Base-by-base conservation (phyloP, 1,139 yeast genomes). In the Debaryomyces nepalensis region DNA sequence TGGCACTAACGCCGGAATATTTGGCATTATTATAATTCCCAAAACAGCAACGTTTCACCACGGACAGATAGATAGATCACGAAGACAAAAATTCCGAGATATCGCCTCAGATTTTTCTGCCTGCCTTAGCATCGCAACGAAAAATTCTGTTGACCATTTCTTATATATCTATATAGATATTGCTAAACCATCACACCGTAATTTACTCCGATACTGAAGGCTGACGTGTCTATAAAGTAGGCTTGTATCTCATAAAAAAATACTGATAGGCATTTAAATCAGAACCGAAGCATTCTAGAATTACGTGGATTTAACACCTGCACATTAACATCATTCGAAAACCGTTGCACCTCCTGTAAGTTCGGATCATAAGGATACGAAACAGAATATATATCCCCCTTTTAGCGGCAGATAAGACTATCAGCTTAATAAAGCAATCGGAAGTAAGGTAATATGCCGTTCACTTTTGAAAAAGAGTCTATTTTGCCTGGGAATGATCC, bases 401-500 rank as follows among this genome's bases (percentile, higher is more conserved):
- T 16, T 10, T 22, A 22, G 5, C 18, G n/a, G n/a, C n/a, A n/a
- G n/a, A n/a, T n/a, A n/a, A n/a, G n/a, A n/a, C n/a, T n/a, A n/a
- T n/a, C n/a, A 29, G 11, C 32, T 29, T 21, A 12, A 24, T 10
- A n/a, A n/a, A n/a, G n/a, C n/a, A n/a, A n/a, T n/a, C n/a, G n/a
- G n/a, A n/a, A n/a, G n/a, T n/a, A n/a, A n/a, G n/a, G 15, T 21
- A 26, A 8, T 7, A 39, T 39, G 42, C 21, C 39, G 30, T 41
- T 21, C 26, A 12, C 19, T 11, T 65, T 66, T 42, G 43, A 44
- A 21, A 67, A 64, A 48, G 71, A 70, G 45, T 46, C 59, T 23
- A 65, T 73, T 4, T 57, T 72, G 27, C 74, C 75, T 2, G 50
- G 72, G 0, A 33, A 64, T 4, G 66, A 73, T 46, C 61, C 64